These are phyloP conservation scores for Mikania micrantha DNA, from an alignment of 129 eudicot genomes.

Conservation along the genomic window DNA sequence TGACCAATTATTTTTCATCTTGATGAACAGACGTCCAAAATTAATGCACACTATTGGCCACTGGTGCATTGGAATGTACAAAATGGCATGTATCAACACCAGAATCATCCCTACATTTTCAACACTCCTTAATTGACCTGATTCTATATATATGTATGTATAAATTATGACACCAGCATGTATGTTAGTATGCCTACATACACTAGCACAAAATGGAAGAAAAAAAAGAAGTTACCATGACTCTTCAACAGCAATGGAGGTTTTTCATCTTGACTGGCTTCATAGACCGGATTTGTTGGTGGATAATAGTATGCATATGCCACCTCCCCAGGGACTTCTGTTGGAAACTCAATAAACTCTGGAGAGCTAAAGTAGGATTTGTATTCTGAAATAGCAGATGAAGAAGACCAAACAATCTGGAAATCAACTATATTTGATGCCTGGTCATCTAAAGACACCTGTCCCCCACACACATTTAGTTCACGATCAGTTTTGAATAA, in stretches of 20 bases:
- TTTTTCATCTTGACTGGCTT: conserved; percentile 65
- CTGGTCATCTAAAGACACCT: conserved; percentile 71
- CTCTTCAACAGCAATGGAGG: conserved; percentile 91
- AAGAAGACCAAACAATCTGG: conserved; percentile 78
- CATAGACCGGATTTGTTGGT: conserved; percentile 72
- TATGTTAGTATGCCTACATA: not conserved
- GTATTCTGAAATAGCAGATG: conserved; percentile 53
- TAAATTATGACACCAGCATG: not conserved
- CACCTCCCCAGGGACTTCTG: conserved; percentile 70
- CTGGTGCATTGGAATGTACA: not conserved
- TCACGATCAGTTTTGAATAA: not conserved
- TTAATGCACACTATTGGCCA: not conserved
- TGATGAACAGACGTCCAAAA: not conserved
- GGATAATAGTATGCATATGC: conserved; percentile 97
- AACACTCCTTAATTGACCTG: not conserved
- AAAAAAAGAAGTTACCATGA: conserved; percentile 50
- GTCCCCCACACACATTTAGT: conserved; percentile 14
- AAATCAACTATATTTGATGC: conserved; percentile 58
- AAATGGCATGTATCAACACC: not conserved
- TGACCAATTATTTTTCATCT: not conserved
- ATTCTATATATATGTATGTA: not conserved
- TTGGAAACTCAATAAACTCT: conserved; percentile 87
- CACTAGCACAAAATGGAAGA: conserved; percentile 5
- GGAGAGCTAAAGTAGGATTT: conserved; percentile 66
- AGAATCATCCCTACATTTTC: not conserved